Percentiles rank a stretch among this genome's conserved stretches.
Conservation (phyloP, 176 grass and related monocot species). For the Guadua angustifolia region DNA sequence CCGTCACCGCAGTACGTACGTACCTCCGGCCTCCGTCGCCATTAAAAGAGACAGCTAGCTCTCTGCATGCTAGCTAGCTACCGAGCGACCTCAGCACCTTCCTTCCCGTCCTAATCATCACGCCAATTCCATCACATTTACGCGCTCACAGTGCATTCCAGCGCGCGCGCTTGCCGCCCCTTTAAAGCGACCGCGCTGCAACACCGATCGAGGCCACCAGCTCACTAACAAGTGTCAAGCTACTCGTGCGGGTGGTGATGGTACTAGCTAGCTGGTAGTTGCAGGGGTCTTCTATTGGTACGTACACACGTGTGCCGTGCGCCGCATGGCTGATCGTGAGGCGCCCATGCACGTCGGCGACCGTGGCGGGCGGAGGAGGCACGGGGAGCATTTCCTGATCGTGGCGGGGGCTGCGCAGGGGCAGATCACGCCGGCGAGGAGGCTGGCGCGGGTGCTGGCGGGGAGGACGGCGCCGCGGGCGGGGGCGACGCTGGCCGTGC, state of each 20-base stretch:
- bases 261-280: no score
- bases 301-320: no score
- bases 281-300: no score
- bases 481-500: conserved; percentile 30
- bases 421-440: conserved; percentile 47
- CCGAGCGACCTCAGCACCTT: no score
- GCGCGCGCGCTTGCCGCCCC: no score
- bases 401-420: conserved; percentile 36
- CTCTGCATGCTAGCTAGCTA: no score
- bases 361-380: not conserved
- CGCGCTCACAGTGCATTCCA: not conserved
- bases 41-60: not conserved
- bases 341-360: not conserved
- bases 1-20: no score
- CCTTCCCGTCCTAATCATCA: not conserved
- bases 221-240: no score
- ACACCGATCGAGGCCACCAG: not conserved
- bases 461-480: not conserved
- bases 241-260: no score
- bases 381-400: conserved; percentile 47
- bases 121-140: no score
- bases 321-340: not conserved
- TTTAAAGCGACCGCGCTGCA: not conserved
- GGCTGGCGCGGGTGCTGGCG: conserved; percentile 9
- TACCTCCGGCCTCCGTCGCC: not conserved